Conservation (phyloP, 805 yeast species). For the Jamesozyma hellenica region DNA sequence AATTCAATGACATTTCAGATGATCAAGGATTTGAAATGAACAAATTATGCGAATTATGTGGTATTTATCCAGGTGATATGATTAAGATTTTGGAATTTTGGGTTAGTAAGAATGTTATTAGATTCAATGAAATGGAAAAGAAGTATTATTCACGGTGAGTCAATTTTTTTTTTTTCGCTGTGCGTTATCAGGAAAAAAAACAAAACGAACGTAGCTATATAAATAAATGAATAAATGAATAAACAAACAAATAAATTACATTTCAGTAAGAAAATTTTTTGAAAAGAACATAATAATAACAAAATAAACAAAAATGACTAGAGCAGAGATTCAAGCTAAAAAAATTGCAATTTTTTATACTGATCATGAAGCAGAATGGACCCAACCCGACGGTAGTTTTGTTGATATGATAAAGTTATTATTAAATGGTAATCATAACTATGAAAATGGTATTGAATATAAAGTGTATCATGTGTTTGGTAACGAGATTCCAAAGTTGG, state of each 20-base stretch:
- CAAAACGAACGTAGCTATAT: too few relatives aligned
- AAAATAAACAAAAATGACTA: background rate
- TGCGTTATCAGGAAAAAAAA: too few relatives aligned
- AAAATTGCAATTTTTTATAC: constrained; percentile 23
- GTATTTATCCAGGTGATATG: background rate
- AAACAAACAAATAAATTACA: too few relatives aligned
- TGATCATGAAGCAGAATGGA: constrained; percentile 17
- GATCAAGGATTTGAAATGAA: background rate
- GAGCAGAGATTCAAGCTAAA: background rate
- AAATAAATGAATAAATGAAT: too few relatives aligned
- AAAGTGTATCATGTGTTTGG: constrained; percentile 11
- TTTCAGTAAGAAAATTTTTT: too few relatives aligned
- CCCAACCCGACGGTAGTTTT: constrained; percentile 20
- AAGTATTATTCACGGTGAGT: too few relatives aligned
- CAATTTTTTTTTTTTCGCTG: too few relatives aligned
- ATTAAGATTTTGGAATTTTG: constrained; percentile 37
- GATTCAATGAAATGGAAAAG: background rate
- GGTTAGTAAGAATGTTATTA: constrained; percentile 49
- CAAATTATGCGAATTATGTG: background rate
- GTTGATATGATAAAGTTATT: constrained; percentile 19
- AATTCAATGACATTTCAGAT: constrained; percentile 23
- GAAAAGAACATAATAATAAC: background rate
- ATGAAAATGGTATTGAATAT: constrained; percentile 11
- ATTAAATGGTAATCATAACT: constrained; percentile 9
- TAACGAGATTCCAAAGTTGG: constrained; percentile 19